Base-by-base conservation (phyloP, 2,329 filamentous ascomycete species). In the Colletotrichum sp. region DNA sequence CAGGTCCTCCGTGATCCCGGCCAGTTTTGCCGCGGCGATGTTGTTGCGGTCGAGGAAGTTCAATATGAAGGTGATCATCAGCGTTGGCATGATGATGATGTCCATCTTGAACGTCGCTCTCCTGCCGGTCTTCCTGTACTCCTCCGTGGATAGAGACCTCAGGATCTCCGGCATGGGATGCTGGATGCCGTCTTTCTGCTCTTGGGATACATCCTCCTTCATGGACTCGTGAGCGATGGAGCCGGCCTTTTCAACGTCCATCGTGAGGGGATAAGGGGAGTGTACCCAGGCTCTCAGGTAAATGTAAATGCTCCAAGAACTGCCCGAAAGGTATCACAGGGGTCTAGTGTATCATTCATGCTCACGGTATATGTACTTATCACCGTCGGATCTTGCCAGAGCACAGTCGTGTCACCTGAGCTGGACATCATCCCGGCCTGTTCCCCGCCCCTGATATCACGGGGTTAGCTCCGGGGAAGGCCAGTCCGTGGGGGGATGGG, bases 1-100 rank as follows among this genome's bases (percentile, higher is more conserved):
- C 29, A 77, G 66, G 36, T 78, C 75, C 18, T 77, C 62, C 70
- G 76, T 75, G 15, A 78, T 66, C 6, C 68, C 69, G 59, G 75
- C 72, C 6, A 76, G 62, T 16, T 72, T 72, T 0, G 74, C 76
- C 36, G 74, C 58, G n/a, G 74, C 70, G n/a, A 69, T 73, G 59
- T 66, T 66, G n/a, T 73, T 73, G 24, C 70, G 58, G 31, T 73
- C 70, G 38, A 71, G 69, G 24, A 58, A 43, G 27, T 72, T 72
- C 1, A 69, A 51, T 24, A 66, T 69, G 51, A 59, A 72, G 55
- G 66, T 72, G 12, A 38, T 27, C 65, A 66, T 64, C 31, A 72
- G 16, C 70, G 66, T 72, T 6, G 70, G 70, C 33, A 68, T 24
- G 61, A 64, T 64, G 38, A 64, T 61, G 61, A 63, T 36, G 61